Conservation (phyloP, 306 rosid genomes). For the Vachellia collinsii region DNA sequence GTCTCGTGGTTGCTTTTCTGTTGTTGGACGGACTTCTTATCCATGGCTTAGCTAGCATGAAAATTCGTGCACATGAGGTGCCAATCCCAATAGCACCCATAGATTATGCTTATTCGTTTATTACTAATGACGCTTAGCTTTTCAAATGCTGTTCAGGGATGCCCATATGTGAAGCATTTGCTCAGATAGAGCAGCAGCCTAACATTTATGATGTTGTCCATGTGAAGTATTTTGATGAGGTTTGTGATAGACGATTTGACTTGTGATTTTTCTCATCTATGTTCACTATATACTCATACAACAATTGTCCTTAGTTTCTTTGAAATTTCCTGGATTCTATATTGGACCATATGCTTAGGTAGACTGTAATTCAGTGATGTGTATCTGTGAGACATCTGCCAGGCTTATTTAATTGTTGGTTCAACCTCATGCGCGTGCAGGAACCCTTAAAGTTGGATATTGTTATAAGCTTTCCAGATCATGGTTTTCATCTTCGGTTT, state of each 20-base stretch:
- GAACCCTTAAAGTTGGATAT: conserved; percentile 87
- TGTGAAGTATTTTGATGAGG: conserved; percentile 96
- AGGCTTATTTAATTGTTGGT: conserved; percentile 20
- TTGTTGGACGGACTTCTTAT: neutral
- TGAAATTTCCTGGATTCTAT: neutral
- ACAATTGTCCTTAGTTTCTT: conserved; percentile 12
- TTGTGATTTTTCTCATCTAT: conserved; percentile 2
- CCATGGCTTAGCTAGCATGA: neutral
- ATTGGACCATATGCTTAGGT: conserved; percentile 17
- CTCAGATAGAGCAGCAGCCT: conserved; percentile 89
- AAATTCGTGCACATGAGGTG: neutral
- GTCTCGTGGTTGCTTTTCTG: neutral
- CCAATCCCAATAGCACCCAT: neutral
- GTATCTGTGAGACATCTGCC: conserved; percentile 8
- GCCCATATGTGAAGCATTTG: conserved; percentile 98
- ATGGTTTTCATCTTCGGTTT: conserved; percentile 96
- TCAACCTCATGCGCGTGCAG: conserved; percentile 49
- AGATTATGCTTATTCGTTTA: neutral
- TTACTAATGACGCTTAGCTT: neutral
- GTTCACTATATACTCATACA: neutral
- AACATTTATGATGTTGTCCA: conserved; percentile 95
- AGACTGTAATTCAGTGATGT: neutral
- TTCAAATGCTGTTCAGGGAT: conserved; percentile 61
- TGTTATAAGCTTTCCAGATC: conserved; percentile 97
- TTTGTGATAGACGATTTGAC: conserved; percentile 32